phyloP scores from a whole-genome alignment of 371 early-diverging fungal genomes.

The Mortierella sp. region DNA sequence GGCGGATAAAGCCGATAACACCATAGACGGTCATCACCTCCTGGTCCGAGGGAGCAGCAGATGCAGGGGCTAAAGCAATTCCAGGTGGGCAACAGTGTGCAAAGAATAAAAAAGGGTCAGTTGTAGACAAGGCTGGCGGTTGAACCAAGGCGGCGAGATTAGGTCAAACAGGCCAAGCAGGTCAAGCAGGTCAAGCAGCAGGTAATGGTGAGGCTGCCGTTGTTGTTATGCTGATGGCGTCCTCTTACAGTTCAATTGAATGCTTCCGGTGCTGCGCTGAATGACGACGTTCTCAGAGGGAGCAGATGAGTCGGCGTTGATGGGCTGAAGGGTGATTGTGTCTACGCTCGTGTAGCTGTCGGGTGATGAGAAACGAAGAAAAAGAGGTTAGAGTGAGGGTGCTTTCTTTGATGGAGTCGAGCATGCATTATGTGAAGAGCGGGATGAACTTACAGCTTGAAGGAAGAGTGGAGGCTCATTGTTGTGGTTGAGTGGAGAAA shows the following conservation, averaged over 20 bases:
- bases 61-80: constrained; percentile 28
- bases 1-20: constrained; percentile 78
- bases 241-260: constrained; percentile 44
- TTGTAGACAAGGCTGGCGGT: too few species aligned
- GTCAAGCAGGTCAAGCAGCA: too few species aligned
- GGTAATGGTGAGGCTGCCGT: neutral
- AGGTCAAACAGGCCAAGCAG: neutral
- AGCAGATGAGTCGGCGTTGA: constrained; percentile 49
- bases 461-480: neutral
- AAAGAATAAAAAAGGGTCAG: neutral
- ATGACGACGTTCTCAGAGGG: constrained; percentile 54
- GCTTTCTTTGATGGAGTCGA: neutral
- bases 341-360: constrained; percentile 36
- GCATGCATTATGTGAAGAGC: neutral
- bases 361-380: neutral
- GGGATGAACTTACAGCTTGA: constrained; percentile 8
- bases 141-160: neutral
- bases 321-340: constrained; percentile 46
- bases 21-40: constrained; percentile 70
- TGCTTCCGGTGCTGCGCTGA: constrained; percentile 39
- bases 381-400: neutral
- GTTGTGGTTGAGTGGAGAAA: neutral
- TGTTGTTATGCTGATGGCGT: neutral
- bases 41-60: constrained; percentile 28
- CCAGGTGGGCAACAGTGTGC: neutral